Base-by-base conservation (phyloP, 768 basidiomycete species). In the Boletus huronensis region DNA sequence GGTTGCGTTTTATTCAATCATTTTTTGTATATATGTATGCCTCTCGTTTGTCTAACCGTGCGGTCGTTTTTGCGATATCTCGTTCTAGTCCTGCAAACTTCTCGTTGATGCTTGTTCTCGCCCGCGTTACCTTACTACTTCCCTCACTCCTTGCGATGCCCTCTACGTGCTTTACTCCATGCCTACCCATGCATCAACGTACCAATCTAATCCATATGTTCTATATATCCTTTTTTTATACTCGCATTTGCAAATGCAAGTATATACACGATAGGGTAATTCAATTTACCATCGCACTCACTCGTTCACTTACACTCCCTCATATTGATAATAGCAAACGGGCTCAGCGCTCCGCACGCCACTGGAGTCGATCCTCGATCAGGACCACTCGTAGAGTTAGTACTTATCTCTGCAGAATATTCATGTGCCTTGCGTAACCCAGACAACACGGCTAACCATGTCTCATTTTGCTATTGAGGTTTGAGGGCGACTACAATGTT, bases 51-150 rank as follows among this genome's bases (percentile, higher is more conserved):
- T 38, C n/a, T 45, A 13, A 46, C 47, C 5, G 23, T 39, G 38
- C 19, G 13, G 23, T 51, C 42, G 7, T 44, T 57, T 21, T 55
- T 48, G 65, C 55, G 61, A 55, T 38, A 53, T 53, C 60, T 61
- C 26, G 6, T 19, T 47, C 45, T 53, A 32, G 45, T 48, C 50
- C 47, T 61, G 43, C 44, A n/a, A 43, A 26, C 19, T 26, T 44
- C 48, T 57, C 36, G 56, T 47, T 38, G 62, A 54, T 58, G 50
- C 51, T 40, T 34, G 26, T 48, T 52, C 52, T 52, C 13, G 14
- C 40, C 8, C 13, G 29, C 32, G 10, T 36, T 46, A 28, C 47
- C 34, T 23, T 6, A 3, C 19, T 10, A 21, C 41, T 2, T 23
- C 3, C 26, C 8, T 40, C 19, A 28, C 32, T n/a, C n/a, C 57